Percentiles rank a stretch among this genome's conserved stretches.
Conservation (phyloP, 2,329 filamentous ascomycete genomes). For the Trichoderma sp. region DNA sequence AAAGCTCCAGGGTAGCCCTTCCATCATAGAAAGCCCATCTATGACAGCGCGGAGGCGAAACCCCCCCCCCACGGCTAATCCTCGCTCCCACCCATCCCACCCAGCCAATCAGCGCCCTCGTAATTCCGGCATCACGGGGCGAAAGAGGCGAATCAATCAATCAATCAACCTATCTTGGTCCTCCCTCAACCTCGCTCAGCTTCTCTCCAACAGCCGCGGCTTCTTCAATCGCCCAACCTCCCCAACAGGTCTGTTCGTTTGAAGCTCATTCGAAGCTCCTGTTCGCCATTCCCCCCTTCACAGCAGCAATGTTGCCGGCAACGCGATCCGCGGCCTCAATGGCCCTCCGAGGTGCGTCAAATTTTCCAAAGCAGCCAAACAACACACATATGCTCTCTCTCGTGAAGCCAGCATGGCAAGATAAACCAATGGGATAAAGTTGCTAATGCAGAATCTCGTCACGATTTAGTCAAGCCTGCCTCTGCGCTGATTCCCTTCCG, state of each 20-base stretch:
- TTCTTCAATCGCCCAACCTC: conserved; percentile 16
- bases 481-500: conserved; percentile 62
- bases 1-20: not conserved
- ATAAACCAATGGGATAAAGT: not conserved
- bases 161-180: not conserved
- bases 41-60: not conserved
- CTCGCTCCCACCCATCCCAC: conserved; percentile 22
- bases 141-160: conserved; percentile 31
- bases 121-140: conserved; percentile 30
- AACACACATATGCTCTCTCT: not conserved
- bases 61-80: conserved; percentile 30
- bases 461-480: conserved; percentile 60
- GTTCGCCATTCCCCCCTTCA: not conserved
- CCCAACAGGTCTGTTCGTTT: conserved; percentile 18
- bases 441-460: not conserved
- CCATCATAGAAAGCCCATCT: not conserved
- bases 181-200: conserved; percentile 20
- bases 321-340: conserved; percentile 52
- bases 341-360: conserved; percentile 50
- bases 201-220: not conserved
- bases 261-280: conserved; percentile 23
- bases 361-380: conserved; percentile 19
- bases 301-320: conserved; percentile 45
- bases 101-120: conserved; percentile 33
- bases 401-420: not conserved